A percentile compares a stretch with the other conserved stretches of the same genome.
Evolutionary conservation across 352 stramenopile species (phyloP).

Genomic region (Pythium guiyangense): DNA sequence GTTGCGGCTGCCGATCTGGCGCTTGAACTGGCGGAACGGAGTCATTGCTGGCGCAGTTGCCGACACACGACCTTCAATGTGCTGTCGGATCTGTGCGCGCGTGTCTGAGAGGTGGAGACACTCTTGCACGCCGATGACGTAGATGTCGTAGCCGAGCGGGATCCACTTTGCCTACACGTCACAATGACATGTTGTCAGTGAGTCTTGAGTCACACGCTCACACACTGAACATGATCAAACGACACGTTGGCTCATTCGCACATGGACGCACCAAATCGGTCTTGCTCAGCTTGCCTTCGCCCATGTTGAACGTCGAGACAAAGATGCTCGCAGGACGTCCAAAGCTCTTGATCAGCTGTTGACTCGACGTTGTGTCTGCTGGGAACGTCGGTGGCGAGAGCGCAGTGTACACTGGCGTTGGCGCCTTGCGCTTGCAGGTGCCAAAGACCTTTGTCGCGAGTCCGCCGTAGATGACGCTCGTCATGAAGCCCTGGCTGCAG

Average conservation of each 20-base stretch:
- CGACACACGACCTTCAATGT: constrained; percentile 47
- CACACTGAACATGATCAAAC: background rate
- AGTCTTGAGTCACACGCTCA: background rate
- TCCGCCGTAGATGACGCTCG: constrained; percentile 59
- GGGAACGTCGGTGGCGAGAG: constrained; percentile 29
- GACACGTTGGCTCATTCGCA: background rate
- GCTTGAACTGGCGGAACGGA: constrained; percentile 53
- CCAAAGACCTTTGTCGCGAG: constrained; percentile 33
- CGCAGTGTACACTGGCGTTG: constrained; percentile 24
- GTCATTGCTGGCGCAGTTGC: constrained; percentile 20
- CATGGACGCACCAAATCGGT: constrained; percentile 26
- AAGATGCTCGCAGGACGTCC: constrained; percentile 62
- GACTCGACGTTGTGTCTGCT: constrained; percentile 14
- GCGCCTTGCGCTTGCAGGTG: constrained; percentile 20
- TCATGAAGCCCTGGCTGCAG: constrained; percentile 58
- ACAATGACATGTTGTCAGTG: background rate
- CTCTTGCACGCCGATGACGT: constrained; percentile 90
- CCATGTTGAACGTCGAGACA: constrained; percentile 85
- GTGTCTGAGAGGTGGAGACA: constrained; percentile 77
- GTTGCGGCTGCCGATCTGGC: constrained; percentile 78
- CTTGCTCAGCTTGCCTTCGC: constrained; percentile 53
- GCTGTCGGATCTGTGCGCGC: constrained; percentile 44
- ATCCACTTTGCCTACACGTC: constrained; percentile 69
- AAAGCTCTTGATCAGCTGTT: constrained; percentile 25
- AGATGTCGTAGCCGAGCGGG: constrained; percentile 79